phyloP scores from a whole-genome alignment of 306 rosid species.

The Cajanus cajan region DNA sequence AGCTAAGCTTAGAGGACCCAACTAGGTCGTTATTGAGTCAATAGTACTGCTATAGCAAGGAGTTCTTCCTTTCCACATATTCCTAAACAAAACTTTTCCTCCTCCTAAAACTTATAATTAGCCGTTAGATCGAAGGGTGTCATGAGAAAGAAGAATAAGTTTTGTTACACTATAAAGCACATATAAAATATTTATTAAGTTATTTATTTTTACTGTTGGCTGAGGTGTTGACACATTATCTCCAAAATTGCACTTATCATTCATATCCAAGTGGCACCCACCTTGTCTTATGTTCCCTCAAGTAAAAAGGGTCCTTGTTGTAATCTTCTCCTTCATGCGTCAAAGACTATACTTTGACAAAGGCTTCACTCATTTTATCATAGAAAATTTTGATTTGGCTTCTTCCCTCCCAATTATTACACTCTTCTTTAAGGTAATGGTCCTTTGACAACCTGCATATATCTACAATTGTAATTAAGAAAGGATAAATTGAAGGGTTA shows the following conservation, averaged over 20 bases:
- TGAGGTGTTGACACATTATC: conserved; percentile 39
- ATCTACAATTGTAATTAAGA: conserved; percentile 6
- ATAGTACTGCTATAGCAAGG: neutral
- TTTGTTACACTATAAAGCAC: neutral
- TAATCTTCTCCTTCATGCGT: conserved; percentile 22
- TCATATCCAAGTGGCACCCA: conserved; percentile 48
- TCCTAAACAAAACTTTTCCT: neutral
- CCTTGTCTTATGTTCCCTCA: conserved; percentile 34
- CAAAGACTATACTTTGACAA: conserved; percentile 34
- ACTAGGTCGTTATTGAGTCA: neutral
- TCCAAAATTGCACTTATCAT: conserved; percentile 43
- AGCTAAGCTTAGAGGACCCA: conserved; percentile 17
- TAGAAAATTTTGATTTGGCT: conserved; percentile 15
- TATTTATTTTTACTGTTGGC: neutral
- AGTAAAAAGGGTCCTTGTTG: conserved; percentile 46
- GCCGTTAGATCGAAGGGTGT: neutral
- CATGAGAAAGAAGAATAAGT: neutral
- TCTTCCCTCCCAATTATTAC: conserved; percentile 25
- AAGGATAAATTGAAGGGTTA: conserved; percentile 20
- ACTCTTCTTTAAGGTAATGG: conserved; percentile 20
- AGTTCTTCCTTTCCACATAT: neutral
- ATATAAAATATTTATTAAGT: neutral
- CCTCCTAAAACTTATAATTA: neutral
- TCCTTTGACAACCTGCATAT: conserved; percentile 13
- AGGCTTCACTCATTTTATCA: conserved; percentile 39